Percentiles rank a stretch among this genome's conserved stretches.
phyloP scores from a whole-genome alignment of 306 rosid genomes.

The Medicago lupulina region DNA sequence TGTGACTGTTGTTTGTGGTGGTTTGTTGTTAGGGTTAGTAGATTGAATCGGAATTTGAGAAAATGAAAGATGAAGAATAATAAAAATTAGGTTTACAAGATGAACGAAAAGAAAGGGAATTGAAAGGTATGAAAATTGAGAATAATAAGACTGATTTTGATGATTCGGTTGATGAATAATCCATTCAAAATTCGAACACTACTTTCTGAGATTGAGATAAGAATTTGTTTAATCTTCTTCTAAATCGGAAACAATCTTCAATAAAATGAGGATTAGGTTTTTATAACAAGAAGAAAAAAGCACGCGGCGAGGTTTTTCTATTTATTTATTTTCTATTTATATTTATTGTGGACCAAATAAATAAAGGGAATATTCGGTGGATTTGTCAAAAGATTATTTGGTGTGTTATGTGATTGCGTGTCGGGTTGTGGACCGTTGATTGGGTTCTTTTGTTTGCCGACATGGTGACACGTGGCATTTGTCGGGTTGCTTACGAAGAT shows the following conservation, averaged over 20 bases:
- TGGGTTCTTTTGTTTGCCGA: neutral
- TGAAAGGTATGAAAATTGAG: conserved; percentile 46
- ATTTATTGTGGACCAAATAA: conserved; percentile 2
- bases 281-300: neutral
- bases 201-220: conserved; percentile 5
- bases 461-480: conserved; percentile 2
- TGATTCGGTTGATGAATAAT: conserved; percentile 55
- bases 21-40: neutral
- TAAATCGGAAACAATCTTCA: conserved; percentile 30
- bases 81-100: conserved; percentile 38
- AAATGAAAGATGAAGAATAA: conserved; percentile 38
- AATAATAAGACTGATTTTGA: conserved; percentile 42
- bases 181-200: conserved; percentile 56
- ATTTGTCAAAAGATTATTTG: too few species aligned
- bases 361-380: conserved; percentile 34
- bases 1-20: conserved; percentile 37
- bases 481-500: neutral
- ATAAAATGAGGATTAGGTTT: conserved; percentile 6
- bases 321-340: neutral
- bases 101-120: conserved; percentile 45
- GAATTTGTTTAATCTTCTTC: neutral
- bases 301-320: neutral
- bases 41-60: conserved; percentile 48
- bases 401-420: conserved; percentile 42
- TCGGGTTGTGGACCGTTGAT: neutral